Evolutionary conservation across 345 rosid genomes (phyloP), one percentile per base, ranked within the genome.

Genomic region (Mallotus nudiflorus): DNA sequence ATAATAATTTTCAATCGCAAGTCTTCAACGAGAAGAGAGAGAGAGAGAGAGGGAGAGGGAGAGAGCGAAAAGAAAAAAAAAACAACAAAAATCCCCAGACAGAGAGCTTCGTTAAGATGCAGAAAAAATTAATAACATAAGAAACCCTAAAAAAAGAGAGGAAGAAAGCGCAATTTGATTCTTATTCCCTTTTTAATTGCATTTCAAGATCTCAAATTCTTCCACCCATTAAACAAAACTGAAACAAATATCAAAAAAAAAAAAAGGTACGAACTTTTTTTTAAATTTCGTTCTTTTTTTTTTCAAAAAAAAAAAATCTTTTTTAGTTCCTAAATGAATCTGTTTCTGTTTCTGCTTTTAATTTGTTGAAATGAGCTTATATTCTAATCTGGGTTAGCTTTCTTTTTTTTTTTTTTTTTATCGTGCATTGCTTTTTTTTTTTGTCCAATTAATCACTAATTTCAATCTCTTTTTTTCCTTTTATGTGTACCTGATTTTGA

Each of bases 121-220:
- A n/a, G n/a, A n/a, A 27, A 25, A 59, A 35, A 42, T 35, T 9
- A 59, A 11, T 35, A n/a, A 59, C 6, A 35, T 22, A 59, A n/a
- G n/a, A n/a, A 59, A 54, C 67, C 54, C 59, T 60, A 49, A 61
- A 4, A n/a, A 40, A 37, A 62, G 39, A 40, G 40, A 54, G 62
- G 49, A 56, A 71, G 39, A n/a, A n/a, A n/a, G n/a, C n/a, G n/a
- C 63, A 68, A 75, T 80, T 70, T 29, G 52, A 20, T 42, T 51
- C 48, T 37, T 18, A 62, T 22, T 50, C 55, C 46, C 37, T 33
- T 33, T 33, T 50, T 42, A 64, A 64, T 73, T 68, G 75, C 78
- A 78, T 75, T 78, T 70, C 66, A 46, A 81, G 85, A 82, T 85
- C 88, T 72, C 65, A 62, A 63, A 67, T 76, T 70, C 58, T 69